Conservation (phyloP, 148 eudicot genomes). For the Suaeda aralocaspica region DNA sequence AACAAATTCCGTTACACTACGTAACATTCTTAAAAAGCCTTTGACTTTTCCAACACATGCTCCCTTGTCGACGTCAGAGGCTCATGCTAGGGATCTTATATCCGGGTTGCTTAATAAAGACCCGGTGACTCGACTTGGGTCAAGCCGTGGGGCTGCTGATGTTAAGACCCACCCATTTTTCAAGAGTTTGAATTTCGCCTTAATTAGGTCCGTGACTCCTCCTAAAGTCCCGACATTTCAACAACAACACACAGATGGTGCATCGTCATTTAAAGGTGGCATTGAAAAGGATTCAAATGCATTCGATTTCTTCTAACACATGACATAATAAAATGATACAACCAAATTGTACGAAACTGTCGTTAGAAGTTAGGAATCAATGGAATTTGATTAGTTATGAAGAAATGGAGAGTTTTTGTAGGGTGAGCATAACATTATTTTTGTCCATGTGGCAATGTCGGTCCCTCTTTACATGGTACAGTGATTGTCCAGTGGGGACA, state of each 20-base stretch:
- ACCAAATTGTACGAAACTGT: no score
- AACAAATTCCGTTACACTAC: constrained; percentile 54
- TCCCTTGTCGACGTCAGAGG: constrained; percentile 35
- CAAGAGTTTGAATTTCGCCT: constrained; percentile 66
- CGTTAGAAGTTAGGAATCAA: constrained; percentile 12
- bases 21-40: constrained; percentile 52
- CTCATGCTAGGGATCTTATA: constrained; percentile 62
- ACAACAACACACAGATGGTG: constrained; percentile 12
- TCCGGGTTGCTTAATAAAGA: constrained; percentile 52
- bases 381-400: constrained; percentile 43
- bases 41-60: constrained; percentile 50
- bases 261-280: constrained; percentile 20
- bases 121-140: constrained; percentile 54
- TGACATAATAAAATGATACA: no score
- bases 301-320: constrained; percentile 34
- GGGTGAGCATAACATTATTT: constrained; percentile 12
- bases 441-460: constrained; percentile 28
- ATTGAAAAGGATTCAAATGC: constrained; percentile 22
- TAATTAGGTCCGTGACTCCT: constrained; percentile 55
- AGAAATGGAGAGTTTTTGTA: neutral
- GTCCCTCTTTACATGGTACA: constrained; percentile 25
- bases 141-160: constrained; percentile 73
- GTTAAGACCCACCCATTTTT: constrained; percentile 85
- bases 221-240: constrained; percentile 39
- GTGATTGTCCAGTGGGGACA: constrained; percentile 18